Base-by-base conservation (phyloP, 306 rosid genomes). In the Aeschynomene evenia region DNA sequence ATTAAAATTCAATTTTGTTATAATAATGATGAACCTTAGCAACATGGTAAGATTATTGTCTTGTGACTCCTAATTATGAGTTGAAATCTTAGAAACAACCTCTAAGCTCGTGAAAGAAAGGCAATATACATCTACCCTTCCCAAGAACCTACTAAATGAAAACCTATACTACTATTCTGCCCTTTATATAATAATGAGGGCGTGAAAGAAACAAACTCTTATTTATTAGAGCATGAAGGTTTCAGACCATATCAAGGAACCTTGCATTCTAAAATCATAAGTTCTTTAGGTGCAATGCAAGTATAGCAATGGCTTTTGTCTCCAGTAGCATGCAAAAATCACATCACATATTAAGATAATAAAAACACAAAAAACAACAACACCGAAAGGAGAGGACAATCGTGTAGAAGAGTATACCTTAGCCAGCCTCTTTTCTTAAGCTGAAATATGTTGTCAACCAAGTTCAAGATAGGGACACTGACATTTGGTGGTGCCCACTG, bases 401-500 rank as follows among this genome's bases (percentile, higher is more conserved):
- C 57, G 29, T 37, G 79, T 51, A 85, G 65, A 71, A 66, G 55
- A 43, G 40, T 68, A 65, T 71, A 95, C 99, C 99, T 95, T 79
- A 95, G 80, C 99, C 99, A 95, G 75, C 99, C 99, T 86, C 97
- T 91, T 83, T 91, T 87, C 78, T 95, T 91, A 2, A 95, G 97
- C 85, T 95, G 97, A 85, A 95, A 95, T 71, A 95, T 78, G 71
- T 91, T 95, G 85, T 95, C 99, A 71, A 95, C 99, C 79, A 95
- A 84, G 80, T 91, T 87, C 88, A 95, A 80, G 61, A 95, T 58
- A 66, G 99, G 99, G 58, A 95, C 97, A 39, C 91, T 91, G 29
- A 95, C 96, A 61, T 95, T 95, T 29, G 99, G 77, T n/a, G 99
- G 99, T 66, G 85, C 63, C 99, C 99, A 95, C 99, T 95, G 95